Percentiles rank a stretch among this genome's conserved stretches.
Conservation (phyloP, 1,139 yeast genomes). For the Sugiyamaella novakii region DNA sequence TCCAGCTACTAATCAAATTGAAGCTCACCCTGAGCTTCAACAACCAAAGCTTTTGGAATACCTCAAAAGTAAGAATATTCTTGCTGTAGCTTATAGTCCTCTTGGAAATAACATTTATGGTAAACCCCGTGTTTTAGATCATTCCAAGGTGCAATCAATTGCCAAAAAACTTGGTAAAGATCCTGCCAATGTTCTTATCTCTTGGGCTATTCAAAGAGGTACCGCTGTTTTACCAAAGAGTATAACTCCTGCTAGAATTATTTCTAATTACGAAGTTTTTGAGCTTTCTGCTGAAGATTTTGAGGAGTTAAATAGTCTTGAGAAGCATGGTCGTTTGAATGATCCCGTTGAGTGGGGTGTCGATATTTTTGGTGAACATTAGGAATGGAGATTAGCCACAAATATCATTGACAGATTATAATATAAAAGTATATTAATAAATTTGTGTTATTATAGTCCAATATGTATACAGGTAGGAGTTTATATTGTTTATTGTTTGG, state of each 20-base stretch:
- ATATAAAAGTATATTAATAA: background rate
- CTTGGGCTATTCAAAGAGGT: conserved; percentile 73
- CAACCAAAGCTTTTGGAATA: conserved; percentile 68
- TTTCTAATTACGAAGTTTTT: conserved; percentile 55
- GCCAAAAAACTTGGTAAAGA: conserved; percentile 58
- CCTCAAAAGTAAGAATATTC: conserved; percentile 61
- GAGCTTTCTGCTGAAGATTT: conserved; percentile 58
- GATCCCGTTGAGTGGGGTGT: conserved; percentile 36
- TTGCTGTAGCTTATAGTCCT: conserved; percentile 80
- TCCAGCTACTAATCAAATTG: conserved; percentile 84
- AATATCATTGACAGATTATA: background rate
- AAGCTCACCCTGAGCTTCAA: conserved; percentile 86
- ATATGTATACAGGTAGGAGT: too few relatives aligned
- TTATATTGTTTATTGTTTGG: too few relatives aligned
- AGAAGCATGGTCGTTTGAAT: conserved; percentile 36
- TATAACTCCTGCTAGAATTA: conserved; percentile 59
- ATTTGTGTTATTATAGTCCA: background rate
- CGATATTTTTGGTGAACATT: conserved; percentile 33
- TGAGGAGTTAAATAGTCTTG: conserved; percentile 49
- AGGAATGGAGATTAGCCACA: too few relatives aligned
- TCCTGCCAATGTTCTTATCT: conserved; percentile 65
- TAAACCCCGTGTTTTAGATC: conserved; percentile 31
- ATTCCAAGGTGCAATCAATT: conserved; percentile 41
- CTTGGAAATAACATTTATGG: conserved; percentile 46
- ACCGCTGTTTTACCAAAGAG: conserved; percentile 74